Evolutionary conservation across 352 stramenopile species (phyloP).

Genomic region (Saprolegnia parasitica): DNA sequence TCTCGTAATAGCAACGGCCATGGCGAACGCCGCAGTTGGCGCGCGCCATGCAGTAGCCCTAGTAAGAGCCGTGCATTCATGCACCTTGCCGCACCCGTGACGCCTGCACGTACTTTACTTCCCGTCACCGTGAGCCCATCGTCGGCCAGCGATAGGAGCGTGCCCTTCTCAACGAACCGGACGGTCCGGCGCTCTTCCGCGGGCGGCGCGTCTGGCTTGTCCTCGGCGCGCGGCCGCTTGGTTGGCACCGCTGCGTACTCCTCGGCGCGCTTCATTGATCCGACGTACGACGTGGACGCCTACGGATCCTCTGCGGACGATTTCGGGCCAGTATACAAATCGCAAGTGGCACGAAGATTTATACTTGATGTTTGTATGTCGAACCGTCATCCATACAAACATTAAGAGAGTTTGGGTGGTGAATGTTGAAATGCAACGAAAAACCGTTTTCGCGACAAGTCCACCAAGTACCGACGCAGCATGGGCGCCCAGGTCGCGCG

Average conservation of each 20-base stretch:
- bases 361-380: conserved; percentile 12
- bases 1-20: conserved; percentile 27
- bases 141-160: conserved; percentile 6
- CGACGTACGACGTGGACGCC: neutral
- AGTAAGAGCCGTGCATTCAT: neutral
- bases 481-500: conserved; percentile 28
- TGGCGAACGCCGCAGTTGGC: conserved; percentile 10
- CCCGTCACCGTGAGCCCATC: conserved; percentile 21
- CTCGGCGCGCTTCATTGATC: conserved; percentile 10
- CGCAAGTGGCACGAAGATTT: neutral
- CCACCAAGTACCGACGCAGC: neutral
- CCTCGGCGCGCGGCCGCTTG: conserved; percentile 21
- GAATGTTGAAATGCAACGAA: neutral
- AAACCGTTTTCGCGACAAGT: neutral
- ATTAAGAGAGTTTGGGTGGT: neutral
- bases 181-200: neutral
- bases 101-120: conserved; percentile 7
- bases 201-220: neutral
- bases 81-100: neutral
- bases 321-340: too few species aligned
- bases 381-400: neutral
- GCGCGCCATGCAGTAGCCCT: conserved; percentile 28
- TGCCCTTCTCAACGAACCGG: conserved; percentile 20
- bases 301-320: too few species aligned
- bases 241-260: conserved; percentile 1